Base-by-base conservation (phyloP, 2,329 filamentous ascomycete species). In the Aspergillus vadensis region DNA sequence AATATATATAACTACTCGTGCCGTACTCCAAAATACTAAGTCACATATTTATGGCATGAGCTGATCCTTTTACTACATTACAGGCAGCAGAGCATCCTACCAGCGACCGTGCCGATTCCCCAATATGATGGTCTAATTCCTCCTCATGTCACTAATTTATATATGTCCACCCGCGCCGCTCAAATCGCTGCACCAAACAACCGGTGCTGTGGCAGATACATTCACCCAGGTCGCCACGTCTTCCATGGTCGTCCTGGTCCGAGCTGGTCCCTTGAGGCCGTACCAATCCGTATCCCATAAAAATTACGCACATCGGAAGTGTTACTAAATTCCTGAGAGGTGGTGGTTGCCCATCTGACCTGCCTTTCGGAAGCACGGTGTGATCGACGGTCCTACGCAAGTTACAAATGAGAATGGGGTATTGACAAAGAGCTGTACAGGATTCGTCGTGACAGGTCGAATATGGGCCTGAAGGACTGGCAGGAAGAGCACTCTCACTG, bases 341-440 rank as follows among this genome's bases (percentile, higher is more conserved):
- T 44, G 19, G 19, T 5, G 41, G 5, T 21, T 44, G 14, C 3
- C 19, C 41, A 44, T 88, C 83, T 1, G 83, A 81, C 0, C 88
- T 88, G 55, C 87, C 72, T 7, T 61, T 63, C 12, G 75, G 76
- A 57, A 79, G 65, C 3, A 70, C 72, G 4, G 77, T 79, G 39
- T 75, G 76, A 17, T 62, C 61, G n/a, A 70, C 63, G 3, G 74
- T 71, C 14, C 67, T 63, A 27, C 75, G 70, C 19, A 67, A 64
- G 58, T 80, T 81, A 30, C 75, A 59, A 1, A 77, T 77, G 5
- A 80, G 76, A 5, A 72, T 68, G 1, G 77, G 72, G 58, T 77
- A 76, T 1, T 79, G 63, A 14, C 78, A 73, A 27, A 80, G 65
- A 6, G 25, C 44, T 49, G 25, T 21, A 27, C 44, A 48, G 4